phyloP scores from a whole-genome alignment of 495 filamentous ascomycete species.

The Elaphomyces granulatus region DNA sequence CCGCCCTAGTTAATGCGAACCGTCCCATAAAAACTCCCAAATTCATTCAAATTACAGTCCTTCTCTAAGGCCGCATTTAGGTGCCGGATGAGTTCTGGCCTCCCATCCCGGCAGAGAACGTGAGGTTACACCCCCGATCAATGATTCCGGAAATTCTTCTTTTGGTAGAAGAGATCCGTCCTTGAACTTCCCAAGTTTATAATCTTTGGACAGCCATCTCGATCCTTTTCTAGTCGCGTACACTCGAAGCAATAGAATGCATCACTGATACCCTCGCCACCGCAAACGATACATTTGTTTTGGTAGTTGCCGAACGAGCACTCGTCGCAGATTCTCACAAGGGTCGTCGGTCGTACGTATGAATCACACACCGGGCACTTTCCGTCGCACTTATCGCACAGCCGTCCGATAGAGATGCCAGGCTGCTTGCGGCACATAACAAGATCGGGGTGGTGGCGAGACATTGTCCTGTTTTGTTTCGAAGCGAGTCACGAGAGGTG shows the following conservation, averaged over 20 bases:
- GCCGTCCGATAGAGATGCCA: slow-evolving; percentile 94
- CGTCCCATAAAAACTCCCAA: no score
- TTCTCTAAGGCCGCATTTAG: no score
- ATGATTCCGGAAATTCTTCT: slow-evolving; percentile 61
- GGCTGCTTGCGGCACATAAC: slow-evolving; percentile 99
- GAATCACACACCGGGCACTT: slow-evolving; percentile 99
- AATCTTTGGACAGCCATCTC: slow-evolving; percentile 98
- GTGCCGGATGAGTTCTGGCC: no score
- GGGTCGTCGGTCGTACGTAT: slow-evolving; percentile 94
- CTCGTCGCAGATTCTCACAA: slow-evolving; percentile 97
- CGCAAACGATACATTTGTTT: slow-evolving; percentile 98
- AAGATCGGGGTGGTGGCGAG: slow-evolving; percentile 50
- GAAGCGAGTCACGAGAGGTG: no score
- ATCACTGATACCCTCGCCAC: slow-evolving; percentile 95
- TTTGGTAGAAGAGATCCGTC: slow-evolving; percentile 87
- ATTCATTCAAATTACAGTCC: no score
- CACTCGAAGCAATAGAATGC: slow-evolving; percentile 99
- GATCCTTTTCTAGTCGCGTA: slow-evolving; percentile 90
- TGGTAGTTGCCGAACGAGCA: slow-evolving; percentile 99
- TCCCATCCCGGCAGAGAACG: no score
- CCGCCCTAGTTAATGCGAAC: background rate
- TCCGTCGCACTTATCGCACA: slow-evolving; percentile 99
- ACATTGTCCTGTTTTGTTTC: slow-evolving; percentile 14
- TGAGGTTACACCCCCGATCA: slow-evolving; percentile 24
- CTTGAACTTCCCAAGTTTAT: slow-evolving; percentile 92